Evolutionary conservation across 441 rosid genomes (phyloP).

Genomic region (Croton laevigatus): DNA sequence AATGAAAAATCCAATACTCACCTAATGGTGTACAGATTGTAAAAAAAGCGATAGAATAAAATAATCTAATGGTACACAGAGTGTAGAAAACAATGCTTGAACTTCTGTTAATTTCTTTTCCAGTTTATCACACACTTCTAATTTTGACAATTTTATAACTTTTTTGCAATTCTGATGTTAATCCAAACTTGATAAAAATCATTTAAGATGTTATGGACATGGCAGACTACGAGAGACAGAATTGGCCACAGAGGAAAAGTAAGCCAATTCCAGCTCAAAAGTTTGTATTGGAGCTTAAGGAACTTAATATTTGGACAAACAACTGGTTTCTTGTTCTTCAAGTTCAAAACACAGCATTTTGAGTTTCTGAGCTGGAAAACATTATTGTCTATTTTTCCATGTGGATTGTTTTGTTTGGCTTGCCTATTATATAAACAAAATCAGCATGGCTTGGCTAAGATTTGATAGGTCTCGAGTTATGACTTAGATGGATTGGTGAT

Average conservation of each 20-base stretch:
- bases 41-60: no score
- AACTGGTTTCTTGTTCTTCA: neutral
- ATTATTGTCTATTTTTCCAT: neutral
- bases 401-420: neutral
- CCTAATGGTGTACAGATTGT: neutral
- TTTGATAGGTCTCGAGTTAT: neutral
- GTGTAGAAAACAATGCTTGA: neutral
- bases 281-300: neutral
- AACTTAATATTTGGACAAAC: neutral
- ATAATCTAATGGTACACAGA: no score
- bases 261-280: neutral
- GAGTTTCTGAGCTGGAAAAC: neutral
- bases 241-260: neutral
- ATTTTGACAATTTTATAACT: neutral
- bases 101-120: neutral
- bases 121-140: neutral
- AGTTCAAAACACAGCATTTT: neutral
- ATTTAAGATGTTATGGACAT: neutral
- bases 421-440: neutral
- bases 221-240: neutral
- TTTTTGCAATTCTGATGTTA: no score
- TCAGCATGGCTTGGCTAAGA: neutral
- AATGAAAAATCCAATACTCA: neutral
- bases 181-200: neutral
- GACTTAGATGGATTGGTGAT: neutral